phyloP scores from a whole-genome alignment of 441 rosid genomes.

The Syzygium syzygioides region DNA sequence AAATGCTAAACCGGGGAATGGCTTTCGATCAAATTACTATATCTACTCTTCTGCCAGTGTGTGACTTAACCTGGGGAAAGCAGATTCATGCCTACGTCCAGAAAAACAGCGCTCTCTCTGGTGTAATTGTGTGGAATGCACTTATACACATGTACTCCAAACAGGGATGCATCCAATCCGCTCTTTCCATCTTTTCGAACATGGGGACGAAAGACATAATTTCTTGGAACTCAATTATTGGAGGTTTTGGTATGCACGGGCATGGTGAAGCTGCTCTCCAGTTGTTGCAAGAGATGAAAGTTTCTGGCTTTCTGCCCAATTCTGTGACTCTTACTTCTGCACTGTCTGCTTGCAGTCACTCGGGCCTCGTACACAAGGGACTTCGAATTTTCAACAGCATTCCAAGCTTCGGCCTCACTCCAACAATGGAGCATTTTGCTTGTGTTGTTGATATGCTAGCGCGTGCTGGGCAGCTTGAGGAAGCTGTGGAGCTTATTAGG shows the following conservation, averaged over 20 bases:
- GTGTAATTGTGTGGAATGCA: slow-evolving; percentile 18
- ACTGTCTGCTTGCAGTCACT: slow-evolving; percentile 19
- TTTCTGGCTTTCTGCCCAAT: slow-evolving; percentile 10
- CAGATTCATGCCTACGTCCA: slow-evolving; percentile 14
- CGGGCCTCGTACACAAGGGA: slow-evolving; percentile 18
- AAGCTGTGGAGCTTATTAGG: slow-evolving; percentile 15
- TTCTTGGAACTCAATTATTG: slow-evolving; percentile 23
- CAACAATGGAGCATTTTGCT: slow-evolving; percentile 15
- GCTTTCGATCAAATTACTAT: slow-evolving; percentile 16
- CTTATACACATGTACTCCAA: slow-evolving; percentile 26
- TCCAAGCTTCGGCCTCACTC: neutral
- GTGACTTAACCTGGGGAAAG: slow-evolving; percentile 20
- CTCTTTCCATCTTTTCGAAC: slow-evolving; percentile 9
- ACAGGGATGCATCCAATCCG: slow-evolving; percentile 14
- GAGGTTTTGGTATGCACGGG: slow-evolving; percentile 23
- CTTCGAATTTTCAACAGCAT: slow-evolving; percentile 8
- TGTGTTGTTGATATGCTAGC: slow-evolving; percentile 23
- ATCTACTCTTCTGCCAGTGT: slow-evolving; percentile 13
- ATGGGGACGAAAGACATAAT: slow-evolving; percentile 15
- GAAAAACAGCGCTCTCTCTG: slow-evolving; percentile 4
- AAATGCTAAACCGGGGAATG: slow-evolving; percentile 11
- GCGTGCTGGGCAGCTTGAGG: slow-evolving; percentile 21
- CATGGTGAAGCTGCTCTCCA: slow-evolving; percentile 19
- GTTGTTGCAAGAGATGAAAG: slow-evolving; percentile 16
- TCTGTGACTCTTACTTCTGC: slow-evolving; percentile 17